A percentile compares a stretch with the other conserved stretches of the same genome.
Conservation (phyloP, 257 asterid genomes). For the Fraxinus anomala region DNA sequence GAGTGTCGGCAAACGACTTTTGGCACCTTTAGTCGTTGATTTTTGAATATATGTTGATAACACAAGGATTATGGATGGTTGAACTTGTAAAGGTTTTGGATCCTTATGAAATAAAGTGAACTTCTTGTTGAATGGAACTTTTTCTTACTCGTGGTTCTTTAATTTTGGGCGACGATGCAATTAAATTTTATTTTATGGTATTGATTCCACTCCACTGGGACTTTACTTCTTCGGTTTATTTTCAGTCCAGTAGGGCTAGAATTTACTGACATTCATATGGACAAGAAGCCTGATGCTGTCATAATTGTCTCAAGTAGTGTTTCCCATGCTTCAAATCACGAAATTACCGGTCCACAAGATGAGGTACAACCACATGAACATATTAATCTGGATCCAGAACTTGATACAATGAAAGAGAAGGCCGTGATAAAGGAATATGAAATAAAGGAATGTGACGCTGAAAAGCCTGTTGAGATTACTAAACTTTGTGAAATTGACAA, state of each 20-base stretch:
- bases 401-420: slow-evolving; percentile 27
- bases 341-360: slow-evolving; percentile 12
- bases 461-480: slow-evolving; percentile 32
- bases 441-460: slow-evolving; percentile 43
- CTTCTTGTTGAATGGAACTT: neutral
- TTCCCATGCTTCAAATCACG: slow-evolving; percentile 28
- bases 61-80: no score
- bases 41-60: no score
- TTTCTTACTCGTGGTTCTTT: neutral
- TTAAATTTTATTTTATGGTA: neutral
- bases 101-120: neutral
- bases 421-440: slow-evolving; percentile 35
- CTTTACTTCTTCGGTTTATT: neutral
- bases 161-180: neutral
- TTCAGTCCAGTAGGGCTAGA: slow-evolving; percentile 45
- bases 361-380: slow-evolving; percentile 23
- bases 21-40: no score
- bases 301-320: slow-evolving; percentile 23
- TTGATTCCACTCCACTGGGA: neutral
- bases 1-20: no score
- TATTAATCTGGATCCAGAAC: slow-evolving; percentile 31
- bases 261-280: slow-evolving; percentile 41
- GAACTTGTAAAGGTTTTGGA: neutral
- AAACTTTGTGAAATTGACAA: slow-evolving; percentile 17
- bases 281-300: slow-evolving; percentile 40